phyloP scores from a whole-genome alignment of 2,329 filamentous ascomycete genomes.

The Paracorniculantispora psalliotae region DNA sequence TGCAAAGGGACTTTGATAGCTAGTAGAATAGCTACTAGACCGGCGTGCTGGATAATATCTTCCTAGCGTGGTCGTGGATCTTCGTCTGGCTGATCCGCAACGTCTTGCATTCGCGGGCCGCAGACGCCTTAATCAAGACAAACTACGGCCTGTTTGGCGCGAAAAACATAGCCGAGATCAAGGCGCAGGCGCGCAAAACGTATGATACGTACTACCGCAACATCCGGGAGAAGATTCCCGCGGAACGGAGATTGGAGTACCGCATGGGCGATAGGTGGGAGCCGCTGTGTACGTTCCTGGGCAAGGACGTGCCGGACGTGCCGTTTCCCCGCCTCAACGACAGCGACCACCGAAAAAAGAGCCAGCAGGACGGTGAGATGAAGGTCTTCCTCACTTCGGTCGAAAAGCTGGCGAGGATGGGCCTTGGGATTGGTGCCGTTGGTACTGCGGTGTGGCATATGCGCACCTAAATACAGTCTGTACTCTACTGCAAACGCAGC shows the following conservation, averaged over 20 bases:
- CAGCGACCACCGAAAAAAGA: not conserved
- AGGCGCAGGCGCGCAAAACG: slow-evolving; percentile 13
- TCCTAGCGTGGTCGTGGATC: slow-evolving; percentile 14
- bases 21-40: slow-evolving; percentile 21
- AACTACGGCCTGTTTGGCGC: slow-evolving; percentile 1
- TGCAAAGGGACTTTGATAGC: slow-evolving; percentile 24
- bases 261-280: slow-evolving; percentile 27
- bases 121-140: not conserved
- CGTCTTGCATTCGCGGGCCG: slow-evolving; percentile 15
- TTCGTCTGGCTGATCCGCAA: not conserved
- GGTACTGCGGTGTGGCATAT: not conserved
- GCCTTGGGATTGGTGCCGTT: not conserved
- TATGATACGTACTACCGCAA: slow-evolving; percentile 25
- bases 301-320: slow-evolving; percentile 23
- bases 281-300: slow-evolving; percentile 30
- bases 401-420: not conserved
- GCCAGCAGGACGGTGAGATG: not conserved
- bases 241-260: slow-evolving; percentile 25
- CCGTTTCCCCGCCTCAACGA: slow-evolving; percentile 28
- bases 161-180: not conserved
- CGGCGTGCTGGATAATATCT: slow-evolving; percentile 15
- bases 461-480: not conserved
- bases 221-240: slow-evolving; percentile 20
- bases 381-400: not conserved
- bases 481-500: no score